Conservation (phyloP, 1,139 yeast genomes). For the Insectozyma bohioensis region DNA sequence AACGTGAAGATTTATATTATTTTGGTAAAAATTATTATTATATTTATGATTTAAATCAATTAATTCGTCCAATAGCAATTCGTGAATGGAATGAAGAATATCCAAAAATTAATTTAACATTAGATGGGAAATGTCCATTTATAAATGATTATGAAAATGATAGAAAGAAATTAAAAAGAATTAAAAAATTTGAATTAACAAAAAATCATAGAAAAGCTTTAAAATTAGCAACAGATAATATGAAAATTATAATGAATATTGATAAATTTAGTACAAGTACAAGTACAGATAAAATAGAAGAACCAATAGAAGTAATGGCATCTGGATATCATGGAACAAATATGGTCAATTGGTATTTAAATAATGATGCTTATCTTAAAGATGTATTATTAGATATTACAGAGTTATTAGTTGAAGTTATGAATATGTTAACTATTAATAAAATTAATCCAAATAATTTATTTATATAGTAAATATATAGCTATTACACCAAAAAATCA, state of each 20-base stretch:
- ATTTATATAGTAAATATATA: no score
- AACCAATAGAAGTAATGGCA: conserved; percentile 46
- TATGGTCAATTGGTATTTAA: no score
- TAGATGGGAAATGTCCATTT: conserved; percentile 75
- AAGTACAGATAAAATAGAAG: conserved; percentile 27
- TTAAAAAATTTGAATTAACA: conserved; percentile 41
- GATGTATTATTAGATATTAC: no score
- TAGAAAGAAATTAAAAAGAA: conserved; percentile 36
- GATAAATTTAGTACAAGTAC: conserved; percentile 30
- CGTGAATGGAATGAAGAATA: conserved; percentile 70
- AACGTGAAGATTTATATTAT: conserved; percentile 80
- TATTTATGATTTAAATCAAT: conserved; percentile 78
- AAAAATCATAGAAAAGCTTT: conserved; percentile 40
- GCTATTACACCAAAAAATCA: no score
- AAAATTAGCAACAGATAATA: conserved; percentile 35
- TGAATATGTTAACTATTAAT: no score
- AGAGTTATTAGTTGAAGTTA: no score
- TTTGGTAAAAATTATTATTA: conserved; percentile 67
- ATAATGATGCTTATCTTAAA: no score
- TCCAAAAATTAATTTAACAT: conserved; percentile 46
- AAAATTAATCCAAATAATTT: no score
- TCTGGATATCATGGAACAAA: conserved; percentile 80
- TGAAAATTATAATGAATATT: conserved; percentile 22
- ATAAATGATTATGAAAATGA: conserved; percentile 43
- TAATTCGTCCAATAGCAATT: conserved; percentile 76